These are phyloP conservation scores for Aethionema arabicum DNA, from an alignment of 345 rosid species.

Conservation along the genomic window DNA sequence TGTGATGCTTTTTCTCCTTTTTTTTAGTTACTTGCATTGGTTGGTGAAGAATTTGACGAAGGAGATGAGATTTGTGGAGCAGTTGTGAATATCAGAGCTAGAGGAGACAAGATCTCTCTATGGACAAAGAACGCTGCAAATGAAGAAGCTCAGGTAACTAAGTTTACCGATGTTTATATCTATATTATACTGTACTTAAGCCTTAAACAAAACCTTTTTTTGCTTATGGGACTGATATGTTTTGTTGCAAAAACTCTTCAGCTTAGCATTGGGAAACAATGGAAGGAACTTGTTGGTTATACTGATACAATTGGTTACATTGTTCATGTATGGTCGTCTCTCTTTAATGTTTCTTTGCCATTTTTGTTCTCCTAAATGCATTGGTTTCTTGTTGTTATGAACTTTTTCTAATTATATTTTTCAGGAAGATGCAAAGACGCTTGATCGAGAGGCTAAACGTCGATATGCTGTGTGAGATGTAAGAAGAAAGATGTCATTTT, in stretches of 20 bases:
- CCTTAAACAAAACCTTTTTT: too few species aligned
- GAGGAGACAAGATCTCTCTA: constrained; percentile 63
- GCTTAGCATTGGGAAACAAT: constrained; percentile 88
- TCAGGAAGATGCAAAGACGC: constrained; percentile 85
- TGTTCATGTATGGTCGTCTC: constrained; percentile 52
- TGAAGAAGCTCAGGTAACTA: constrained; percentile 78
- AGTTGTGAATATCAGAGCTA: constrained; percentile 67
- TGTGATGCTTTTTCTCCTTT: constrained; percentile 17
- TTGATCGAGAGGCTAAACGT: constrained; percentile 57
- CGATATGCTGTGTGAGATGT: constrained; percentile 51
- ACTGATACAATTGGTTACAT: constrained; percentile 68
- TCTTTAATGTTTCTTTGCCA: neutral
- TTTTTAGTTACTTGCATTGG: constrained; percentile 67
- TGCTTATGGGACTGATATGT: neutral
- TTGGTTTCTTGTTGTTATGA: constrained; percentile 14
- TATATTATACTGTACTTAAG: neutral
- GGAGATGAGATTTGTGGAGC: constrained; percentile 95
- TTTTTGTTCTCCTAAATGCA: constrained; percentile 8
- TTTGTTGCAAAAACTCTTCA: constrained; percentile 29
- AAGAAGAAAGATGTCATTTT: constrained; percentile 2
- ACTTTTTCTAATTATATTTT: constrained; percentile 1
- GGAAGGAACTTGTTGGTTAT: constrained; percentile 81
- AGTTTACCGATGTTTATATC: neutral
- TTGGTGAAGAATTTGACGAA: constrained; percentile 84
- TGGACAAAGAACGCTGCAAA: constrained; percentile 95